phyloP scores from a whole-genome alignment of 2,329 filamentous ascomycete genomes.

The Didymella glomerata region DNA sequence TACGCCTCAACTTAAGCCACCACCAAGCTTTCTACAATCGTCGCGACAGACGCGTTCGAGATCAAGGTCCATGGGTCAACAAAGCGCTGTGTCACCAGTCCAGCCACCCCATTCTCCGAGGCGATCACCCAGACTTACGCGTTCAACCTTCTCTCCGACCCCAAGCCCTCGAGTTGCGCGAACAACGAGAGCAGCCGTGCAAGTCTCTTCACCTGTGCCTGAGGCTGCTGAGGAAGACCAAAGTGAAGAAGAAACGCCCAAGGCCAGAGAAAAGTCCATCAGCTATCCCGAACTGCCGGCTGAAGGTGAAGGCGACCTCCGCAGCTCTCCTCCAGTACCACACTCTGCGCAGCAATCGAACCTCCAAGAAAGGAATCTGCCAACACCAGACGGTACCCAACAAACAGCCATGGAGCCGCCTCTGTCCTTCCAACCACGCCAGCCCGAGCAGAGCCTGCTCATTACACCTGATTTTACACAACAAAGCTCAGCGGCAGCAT shows the following conservation, averaged over 20 bases:
- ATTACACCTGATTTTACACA: constrained; percentile 53
- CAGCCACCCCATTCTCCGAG: constrained; percentile 6
- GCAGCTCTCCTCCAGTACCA: constrained; percentile 24
- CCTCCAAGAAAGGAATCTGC: constrained; percentile 27
- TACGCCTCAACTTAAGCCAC: constrained; percentile 13
- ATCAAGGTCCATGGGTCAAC: constrained; percentile 2
- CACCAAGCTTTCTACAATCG: constrained; percentile 1
- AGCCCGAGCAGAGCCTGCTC: constrained; percentile 39
- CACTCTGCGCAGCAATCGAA: constrained; percentile 24
- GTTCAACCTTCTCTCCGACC: constrained; percentile 9
- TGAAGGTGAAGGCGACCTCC: constrained; percentile 24
- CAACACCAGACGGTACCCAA: constrained; percentile 44
- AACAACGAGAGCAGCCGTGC: background rate
- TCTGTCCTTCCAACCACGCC: constrained; percentile 34
- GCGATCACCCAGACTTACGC: constrained; percentile 7
- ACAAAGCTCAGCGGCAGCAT: constrained; percentile 28
- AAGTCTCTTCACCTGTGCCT: background rate
- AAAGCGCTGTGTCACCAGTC: constrained; percentile 5
- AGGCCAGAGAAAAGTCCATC: background rate
- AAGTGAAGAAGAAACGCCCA: background rate
- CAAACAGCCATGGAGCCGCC: constrained; percentile 24
- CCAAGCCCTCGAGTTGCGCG: constrained; percentile 10
- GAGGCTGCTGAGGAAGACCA: background rate
- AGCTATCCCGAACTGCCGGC: constrained; percentile 1
- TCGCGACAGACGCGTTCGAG: constrained; percentile 1